phyloP scores from a whole-genome alignment of 176 grass and related monocot species.

The Sorghum bicolor region Sorghum_bicolor_NCBIv3 NC_012875.2:48857501-48858000 shows the following conservation, averaged over 20 bases:
- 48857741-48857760: not conserved
- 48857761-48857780: not conserved
- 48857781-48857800: not conserved
- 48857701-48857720: not conserved
- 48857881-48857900: not conserved
- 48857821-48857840: not conserved
- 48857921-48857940: conserved; percentile 28
- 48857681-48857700: not conserved
- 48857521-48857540: not conserved
- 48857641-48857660: too few species aligned
- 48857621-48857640: too few species aligned
- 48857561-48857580: not conserved
- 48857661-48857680: too few species aligned
- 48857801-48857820: not conserved
- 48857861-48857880: not conserved
- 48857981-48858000: conserved; percentile 8
- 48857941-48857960: not conserved
- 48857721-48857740: not conserved
- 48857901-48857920: conserved; percentile 22
- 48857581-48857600: not conserved
- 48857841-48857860: not conserved
- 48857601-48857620: too few species aligned
- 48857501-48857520: not conserved
- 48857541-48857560: not conserved
- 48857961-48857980: not conserved